Evolutionary conservation across 192 early-diverging fungal species (phyloP).

Genomic region (Podila epicladia): DNA sequence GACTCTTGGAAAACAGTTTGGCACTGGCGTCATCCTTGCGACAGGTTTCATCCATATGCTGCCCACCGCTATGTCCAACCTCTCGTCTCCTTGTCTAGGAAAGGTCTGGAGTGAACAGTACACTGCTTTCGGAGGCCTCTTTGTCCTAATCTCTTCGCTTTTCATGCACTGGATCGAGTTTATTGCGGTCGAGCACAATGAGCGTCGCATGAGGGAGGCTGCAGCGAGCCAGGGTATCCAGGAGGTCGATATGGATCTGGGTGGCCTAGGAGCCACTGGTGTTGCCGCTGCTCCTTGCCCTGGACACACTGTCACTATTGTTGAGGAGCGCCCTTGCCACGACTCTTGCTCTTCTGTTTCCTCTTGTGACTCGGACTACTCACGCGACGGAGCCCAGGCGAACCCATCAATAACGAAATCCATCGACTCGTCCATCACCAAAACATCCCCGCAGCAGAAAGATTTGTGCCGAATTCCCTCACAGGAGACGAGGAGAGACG

Average conservation of each 20-base stretch:
- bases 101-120: constrained; percentile 45
- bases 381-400: neutral
- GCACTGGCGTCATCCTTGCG: constrained; percentile 72
- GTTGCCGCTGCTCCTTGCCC: constrained; percentile 14
- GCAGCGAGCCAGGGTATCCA: neutral
- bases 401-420: neutral
- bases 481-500: neutral
- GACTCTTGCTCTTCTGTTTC: constrained; percentile 11
- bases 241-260: constrained; percentile 15
- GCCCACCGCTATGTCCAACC: constrained; percentile 60
- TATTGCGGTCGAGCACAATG: constrained; percentile 48
- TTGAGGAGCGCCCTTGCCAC: constrained; percentile 7
- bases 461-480: neutral
- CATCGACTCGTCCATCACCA: constrained; percentile 11
- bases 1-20: constrained; percentile 44
- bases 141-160: constrained; percentile 72
- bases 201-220: constrained; percentile 8
- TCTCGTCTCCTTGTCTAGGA: constrained; percentile 66
- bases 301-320: constrained; percentile 15
- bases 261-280: constrained; percentile 25
- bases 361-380: constrained; percentile 12
- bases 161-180: constrained; percentile 74
- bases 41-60: constrained; percentile 82
- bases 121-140: constrained; percentile 62
- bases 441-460: neutral